phyloP scores from a whole-genome alignment of 805 yeast species.

The Metschnikowia kunwiensis region DNA sequence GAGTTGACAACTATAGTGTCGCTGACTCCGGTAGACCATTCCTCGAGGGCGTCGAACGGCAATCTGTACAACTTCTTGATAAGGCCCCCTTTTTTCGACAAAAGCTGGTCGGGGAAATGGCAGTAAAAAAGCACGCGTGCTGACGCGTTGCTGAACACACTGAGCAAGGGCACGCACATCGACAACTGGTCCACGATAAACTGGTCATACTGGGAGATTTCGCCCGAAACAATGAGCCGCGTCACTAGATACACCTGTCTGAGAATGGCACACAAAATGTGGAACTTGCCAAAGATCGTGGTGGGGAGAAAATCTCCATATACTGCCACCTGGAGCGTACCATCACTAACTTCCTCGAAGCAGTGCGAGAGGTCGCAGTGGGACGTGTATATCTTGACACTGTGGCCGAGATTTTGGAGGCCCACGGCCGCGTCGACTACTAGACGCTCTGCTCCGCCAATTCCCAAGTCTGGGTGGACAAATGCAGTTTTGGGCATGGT shows the following conservation, averaged over 20 bases:
- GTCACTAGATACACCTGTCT: conserved; percentile 71
- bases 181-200: conserved; percentile 87
- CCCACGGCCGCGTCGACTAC: conserved; percentile 95
- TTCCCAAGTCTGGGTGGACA: conserved; percentile 93
- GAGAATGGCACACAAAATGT: conserved; percentile 76
- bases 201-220: conserved; percentile 55
- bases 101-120: conserved; percentile 89
- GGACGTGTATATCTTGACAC: conserved; percentile 74
- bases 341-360: conserved; percentile 80
- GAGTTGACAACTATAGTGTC: conserved; percentile 88
- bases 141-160: conserved; percentile 33
- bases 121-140: conserved; percentile 79
- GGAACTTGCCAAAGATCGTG: conserved; percentile 58
- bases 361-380: conserved; percentile 87
- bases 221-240: conserved; percentile 45
- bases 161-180: conserved; percentile 74
- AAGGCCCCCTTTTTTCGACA: conserved; percentile 56
- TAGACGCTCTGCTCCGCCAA: conserved; percentile 97
- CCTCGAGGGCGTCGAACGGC: conserved; percentile 85
- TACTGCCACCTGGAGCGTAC: conserved; percentile 59
- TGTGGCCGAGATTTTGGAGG: conserved; percentile 57
- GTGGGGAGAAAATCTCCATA: conserved; percentile 86
- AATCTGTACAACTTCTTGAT: conserved; percentile 65
- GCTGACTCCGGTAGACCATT: conserved; percentile 69
- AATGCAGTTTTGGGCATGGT: conserved; percentile 59